phyloP scores from a whole-genome alignment of 116 monocot genomes.

The Cymodocea nodosa region DNA sequence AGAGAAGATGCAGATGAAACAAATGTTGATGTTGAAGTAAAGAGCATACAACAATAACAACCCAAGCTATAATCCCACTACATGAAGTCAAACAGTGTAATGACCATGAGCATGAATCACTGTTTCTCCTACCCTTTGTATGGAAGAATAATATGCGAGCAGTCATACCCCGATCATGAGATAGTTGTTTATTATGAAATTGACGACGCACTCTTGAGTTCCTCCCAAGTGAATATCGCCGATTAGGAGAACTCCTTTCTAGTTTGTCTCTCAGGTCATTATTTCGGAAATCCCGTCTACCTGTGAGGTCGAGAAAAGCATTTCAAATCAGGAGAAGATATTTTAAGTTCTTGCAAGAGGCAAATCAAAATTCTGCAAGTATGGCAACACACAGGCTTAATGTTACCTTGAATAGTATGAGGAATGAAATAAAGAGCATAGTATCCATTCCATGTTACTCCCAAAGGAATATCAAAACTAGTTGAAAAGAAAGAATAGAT shows the following conservation, averaged over 20 bases:
- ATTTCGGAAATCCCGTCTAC: slow-evolving; percentile 64
- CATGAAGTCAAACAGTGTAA: no score
- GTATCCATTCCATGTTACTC: slow-evolving; percentile 36
- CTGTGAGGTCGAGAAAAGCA: slow-evolving; percentile 22
- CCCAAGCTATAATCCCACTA: no score
- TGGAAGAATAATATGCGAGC: neutral
- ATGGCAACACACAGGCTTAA: slow-evolving; percentile 27
- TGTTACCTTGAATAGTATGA: slow-evolving; percentile 35
- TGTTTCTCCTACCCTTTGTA: no score
- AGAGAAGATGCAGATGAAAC: no score
- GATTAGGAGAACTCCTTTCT: slow-evolving; percentile 75
- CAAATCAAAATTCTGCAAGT: neutral
- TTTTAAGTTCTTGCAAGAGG: neutral
- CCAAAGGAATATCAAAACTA: slow-evolving; percentile 28
- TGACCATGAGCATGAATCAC: no score
- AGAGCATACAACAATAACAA: no score
- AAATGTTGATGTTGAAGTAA: no score
- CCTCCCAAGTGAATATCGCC: slow-evolving; percentile 64
- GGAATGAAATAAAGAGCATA: slow-evolving; percentile 45
- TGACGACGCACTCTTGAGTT: slow-evolving; percentile 44
- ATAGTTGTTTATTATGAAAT: slow-evolving; percentile 23
- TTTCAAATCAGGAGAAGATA: slow-evolving; percentile 11
- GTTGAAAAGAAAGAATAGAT: slow-evolving; percentile 27
- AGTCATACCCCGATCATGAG: slow-evolving; percentile 49
- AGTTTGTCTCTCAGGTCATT: slow-evolving; percentile 69